phyloP scores from a whole-genome alignment of 1,284 basidiomycete genomes.

The Puccinia triticina region DNA sequence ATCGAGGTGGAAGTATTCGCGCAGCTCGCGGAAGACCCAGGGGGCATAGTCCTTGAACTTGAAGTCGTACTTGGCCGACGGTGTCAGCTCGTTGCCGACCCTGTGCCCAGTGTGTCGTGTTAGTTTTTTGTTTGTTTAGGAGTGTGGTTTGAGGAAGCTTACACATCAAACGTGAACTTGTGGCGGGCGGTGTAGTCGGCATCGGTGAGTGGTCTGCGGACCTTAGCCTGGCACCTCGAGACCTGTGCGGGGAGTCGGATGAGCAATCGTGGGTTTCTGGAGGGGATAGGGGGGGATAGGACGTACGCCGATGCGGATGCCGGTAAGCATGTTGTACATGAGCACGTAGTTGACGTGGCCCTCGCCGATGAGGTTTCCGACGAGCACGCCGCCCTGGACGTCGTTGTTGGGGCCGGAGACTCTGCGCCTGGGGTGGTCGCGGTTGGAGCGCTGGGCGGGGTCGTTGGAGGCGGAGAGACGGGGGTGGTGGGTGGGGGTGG shows the following conservation, averaged over 20 bases:
- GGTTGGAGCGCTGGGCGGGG: neutral
- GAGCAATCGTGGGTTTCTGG: neutral
- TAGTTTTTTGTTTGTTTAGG: neutral
- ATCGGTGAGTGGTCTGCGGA: conserved; percentile 77
- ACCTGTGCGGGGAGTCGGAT: conserved; percentile 66
- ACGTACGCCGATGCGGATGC: conserved; percentile 88
- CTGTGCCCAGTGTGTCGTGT: conserved; percentile 61
- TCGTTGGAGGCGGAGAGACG: neutral
- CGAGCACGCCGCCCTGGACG: conserved; percentile 66
- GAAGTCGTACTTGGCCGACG: conserved; percentile 93
- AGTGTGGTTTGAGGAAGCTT: conserved; percentile 58
- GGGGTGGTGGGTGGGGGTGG: neutral
- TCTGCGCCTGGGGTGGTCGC: conserved; percentile 8
- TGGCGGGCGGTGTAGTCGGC: conserved; percentile 87
- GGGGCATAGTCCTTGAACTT: conserved; percentile 99
- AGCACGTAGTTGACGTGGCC: conserved; percentile 97
- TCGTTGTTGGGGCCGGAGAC: conserved; percentile 17
- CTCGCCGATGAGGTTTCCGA: conserved; percentile 94
- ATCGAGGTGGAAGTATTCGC: conserved; percentile 92
- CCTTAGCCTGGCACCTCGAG: conserved; percentile 93
- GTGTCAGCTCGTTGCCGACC: conserved; percentile 93
- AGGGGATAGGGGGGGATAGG: neutral
- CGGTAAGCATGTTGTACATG: conserved; percentile 99
- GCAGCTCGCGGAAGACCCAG: conserved; percentile 92
- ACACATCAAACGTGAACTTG: conserved; percentile 98